Evolutionary conservation across 2,329 filamentous ascomycete genomes (phyloP).

Genomic region (Cryphonectria naterciae): DNA sequence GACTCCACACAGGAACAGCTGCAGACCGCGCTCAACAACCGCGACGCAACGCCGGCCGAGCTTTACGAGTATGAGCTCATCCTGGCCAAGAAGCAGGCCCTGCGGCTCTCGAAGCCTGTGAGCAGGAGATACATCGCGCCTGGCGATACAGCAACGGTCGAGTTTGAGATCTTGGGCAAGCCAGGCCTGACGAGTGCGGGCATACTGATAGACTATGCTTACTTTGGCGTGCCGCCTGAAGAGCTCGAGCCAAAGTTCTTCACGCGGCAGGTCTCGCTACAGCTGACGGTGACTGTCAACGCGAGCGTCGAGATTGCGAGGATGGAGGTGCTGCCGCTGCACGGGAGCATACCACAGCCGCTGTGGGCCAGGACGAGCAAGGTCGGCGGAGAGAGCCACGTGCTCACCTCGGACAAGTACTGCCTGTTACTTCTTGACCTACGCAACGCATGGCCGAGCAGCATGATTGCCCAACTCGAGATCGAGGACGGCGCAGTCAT

Average conservation of each 20-base stretch:
- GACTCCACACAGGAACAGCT: constrained; percentile 83
- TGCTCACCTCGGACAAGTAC: constrained; percentile 61
- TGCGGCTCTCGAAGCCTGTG: constrained; percentile 58
- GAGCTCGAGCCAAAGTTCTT: constrained; percentile 76
- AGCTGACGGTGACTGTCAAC: constrained; percentile 88
- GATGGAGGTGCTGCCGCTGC: constrained; percentile 78
- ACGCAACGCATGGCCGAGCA: constrained; percentile 86
- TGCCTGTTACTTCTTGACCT: constrained; percentile 83
- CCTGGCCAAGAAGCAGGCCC: constrained; percentile 72
- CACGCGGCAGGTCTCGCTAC: constrained; percentile 79
- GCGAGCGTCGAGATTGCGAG: constrained; percentile 82
- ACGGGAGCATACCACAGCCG: constrained; percentile 64
- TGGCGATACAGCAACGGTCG: constrained; percentile 70
- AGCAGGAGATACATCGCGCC: constrained; percentile 66
- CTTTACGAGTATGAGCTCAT: constrained; percentile 86
- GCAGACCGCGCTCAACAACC: constrained; percentile 73
- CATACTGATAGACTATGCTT: constrained; percentile 85
- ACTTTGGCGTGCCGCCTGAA: constrained; percentile 71
- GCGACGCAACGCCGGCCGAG: constrained; percentile 77
- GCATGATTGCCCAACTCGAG: constrained; percentile 69
- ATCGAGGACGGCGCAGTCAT: constrained; percentile 53
- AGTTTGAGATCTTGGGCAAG: constrained; percentile 84
- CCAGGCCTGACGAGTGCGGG: constrained; percentile 79
- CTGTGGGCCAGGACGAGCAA: constrained; percentile 57
- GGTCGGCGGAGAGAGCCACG: constrained; percentile 39